phyloP scores from a whole-genome alignment of 441 rosid species.

The Populus hybrid region DNA sequence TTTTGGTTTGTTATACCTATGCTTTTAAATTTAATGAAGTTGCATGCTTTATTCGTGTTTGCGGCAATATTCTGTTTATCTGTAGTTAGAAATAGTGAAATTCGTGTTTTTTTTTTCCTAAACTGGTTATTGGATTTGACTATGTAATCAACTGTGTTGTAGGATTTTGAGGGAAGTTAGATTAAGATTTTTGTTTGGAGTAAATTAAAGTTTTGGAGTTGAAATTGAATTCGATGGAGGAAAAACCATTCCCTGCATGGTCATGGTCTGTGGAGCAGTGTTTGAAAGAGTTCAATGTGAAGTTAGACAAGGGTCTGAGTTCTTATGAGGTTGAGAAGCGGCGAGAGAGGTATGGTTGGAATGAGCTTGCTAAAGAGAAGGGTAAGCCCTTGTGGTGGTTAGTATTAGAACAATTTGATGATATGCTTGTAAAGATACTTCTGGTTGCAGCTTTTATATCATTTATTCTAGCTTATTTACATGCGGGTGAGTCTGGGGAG shows the following conservation, averaged over 20 bases:
- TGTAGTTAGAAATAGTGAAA: background rate
- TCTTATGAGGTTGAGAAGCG: slow-evolving; percentile 62
- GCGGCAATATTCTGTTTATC: background rate
- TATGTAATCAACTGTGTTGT: slow-evolving; percentile 7
- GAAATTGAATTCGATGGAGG: slow-evolving; percentile 42
- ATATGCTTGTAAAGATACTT: slow-evolving; percentile 83
- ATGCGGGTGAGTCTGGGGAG: slow-evolving; percentile 42
- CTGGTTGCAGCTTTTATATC: slow-evolving; percentile 81
- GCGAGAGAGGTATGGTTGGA: slow-evolving; percentile 65
- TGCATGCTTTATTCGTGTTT: background rate
- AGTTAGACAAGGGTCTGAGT: slow-evolving; percentile 60
- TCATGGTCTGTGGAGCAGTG: slow-evolving; percentile 70
- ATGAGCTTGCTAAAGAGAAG: slow-evolving; percentile 81
- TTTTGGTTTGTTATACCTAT: background rate
- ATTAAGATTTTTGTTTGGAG: slow-evolving; percentile 12
- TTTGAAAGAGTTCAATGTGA: slow-evolving; percentile 60
- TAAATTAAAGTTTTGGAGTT: slow-evolving; percentile 15
- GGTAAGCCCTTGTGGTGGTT: slow-evolving; percentile 81
- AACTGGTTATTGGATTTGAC: background rate
- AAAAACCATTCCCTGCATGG: slow-evolving; percentile 73
- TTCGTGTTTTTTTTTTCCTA: background rate
- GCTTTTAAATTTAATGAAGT: background rate
- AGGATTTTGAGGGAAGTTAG: slow-evolving; percentile 18
- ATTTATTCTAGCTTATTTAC: slow-evolving; percentile 69
- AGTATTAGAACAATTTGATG: slow-evolving; percentile 76